Conservation (phyloP, 345 rosid genomes). For the Moringa oleifera region DNA sequence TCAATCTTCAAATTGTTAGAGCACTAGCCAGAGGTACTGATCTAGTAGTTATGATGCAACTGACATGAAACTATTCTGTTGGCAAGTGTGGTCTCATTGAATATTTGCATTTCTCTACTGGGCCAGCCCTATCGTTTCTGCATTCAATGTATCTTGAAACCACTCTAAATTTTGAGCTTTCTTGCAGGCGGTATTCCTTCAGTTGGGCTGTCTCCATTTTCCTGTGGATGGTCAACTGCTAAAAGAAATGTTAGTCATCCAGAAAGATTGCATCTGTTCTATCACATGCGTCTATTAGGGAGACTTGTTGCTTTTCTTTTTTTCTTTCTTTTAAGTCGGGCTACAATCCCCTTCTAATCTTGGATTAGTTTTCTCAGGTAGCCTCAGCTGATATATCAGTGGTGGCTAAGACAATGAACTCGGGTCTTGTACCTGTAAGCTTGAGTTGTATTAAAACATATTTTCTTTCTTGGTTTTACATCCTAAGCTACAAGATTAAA, state of each 20-base stretch:
- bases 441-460: not conserved
- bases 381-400: constrained; percentile 57
- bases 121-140: no score
- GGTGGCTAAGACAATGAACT: constrained; percentile 54
- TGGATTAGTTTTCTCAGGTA: constrained; percentile 38
- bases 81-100: not conserved
- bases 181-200: constrained; percentile 90
- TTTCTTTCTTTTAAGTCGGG: constrained; percentile 3
- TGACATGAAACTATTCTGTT: not conserved
- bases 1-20: constrained; percentile 90
- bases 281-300: not conserved
- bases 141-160: constrained; percentile 11
- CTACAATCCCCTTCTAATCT: constrained; percentile 19
- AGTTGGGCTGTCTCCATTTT: constrained; percentile 79
- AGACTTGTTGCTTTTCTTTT: not conserved
- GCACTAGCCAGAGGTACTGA: constrained; percentile 78
- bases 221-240: constrained; percentile 72
- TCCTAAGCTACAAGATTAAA: not conserved
- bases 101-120: no score
- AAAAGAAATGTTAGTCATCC: constrained; percentile 53
- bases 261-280: constrained; percentile 9
- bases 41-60: constrained; percentile 8
- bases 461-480: no score
- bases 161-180: constrained; percentile 22
- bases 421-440: constrained; percentile 91